Evolutionary conservation across 192 early-diverging fungal genomes (phyloP), one percentile per base, ranked within the genome.

Genomic region (Backusella mclennaniae): DNA sequence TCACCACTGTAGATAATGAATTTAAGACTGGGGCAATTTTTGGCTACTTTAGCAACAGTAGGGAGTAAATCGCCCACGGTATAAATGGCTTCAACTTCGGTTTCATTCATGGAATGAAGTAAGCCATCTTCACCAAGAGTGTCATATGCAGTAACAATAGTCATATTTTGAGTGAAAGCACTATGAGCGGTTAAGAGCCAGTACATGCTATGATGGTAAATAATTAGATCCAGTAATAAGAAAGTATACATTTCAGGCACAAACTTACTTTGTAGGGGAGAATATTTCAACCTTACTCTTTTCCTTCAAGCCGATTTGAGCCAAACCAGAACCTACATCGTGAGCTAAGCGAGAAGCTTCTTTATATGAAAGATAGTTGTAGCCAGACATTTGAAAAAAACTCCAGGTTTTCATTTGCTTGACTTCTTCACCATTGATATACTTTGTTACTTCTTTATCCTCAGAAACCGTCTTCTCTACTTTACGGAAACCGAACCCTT

Each of bases 61-160:
- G 86, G 83, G 41, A 96, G 85, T 41, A 94, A 84, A 42, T 93
- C 91, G 1, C 86, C 88, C 71, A 93, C 90, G 76, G 94, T 93
- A 76, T 94, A 93, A 72, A 94, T 84, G 52, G 89, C 87, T 9
- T 77, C 75, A 31, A 93, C 89, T 77, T 91, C 92, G 42, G 92
- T 84, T 83, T 97, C 93, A 75, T 93, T 92, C 83, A 96, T 90
- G 11, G 96, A 95, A 77, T 93, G 95, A 68, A 87, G 67, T 66
- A 97, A 89, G 7, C 93, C 93, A 17, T 92, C 92, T 71, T 92
- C 92, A 52, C 95, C 96, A 68, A 97, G 89, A 19, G 95, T 95
- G 46, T 92, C 92, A 80, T 93, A 93, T n/a, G 96, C 93, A 26
- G 96, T 97, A 15, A 94, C 91, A 77, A 97, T 93, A 41, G 90